Evolutionary conservation across 495 filamentous ascomycete genomes (phyloP).

Genomic region (Extremus antarcticus): DNA sequence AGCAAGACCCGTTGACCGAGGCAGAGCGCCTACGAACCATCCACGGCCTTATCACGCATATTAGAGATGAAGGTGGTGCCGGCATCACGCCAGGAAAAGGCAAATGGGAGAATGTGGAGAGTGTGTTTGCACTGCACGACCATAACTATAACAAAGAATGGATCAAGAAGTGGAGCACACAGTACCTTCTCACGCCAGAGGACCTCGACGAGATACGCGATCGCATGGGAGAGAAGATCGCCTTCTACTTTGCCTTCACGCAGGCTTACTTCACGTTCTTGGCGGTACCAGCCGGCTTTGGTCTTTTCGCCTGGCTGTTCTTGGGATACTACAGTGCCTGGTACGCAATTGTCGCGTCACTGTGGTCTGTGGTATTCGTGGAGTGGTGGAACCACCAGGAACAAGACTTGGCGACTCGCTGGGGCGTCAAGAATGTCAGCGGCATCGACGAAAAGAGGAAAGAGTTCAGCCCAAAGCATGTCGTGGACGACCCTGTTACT

Average conservation of each 20-base stretch:
- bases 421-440: conserved; percentile 83
- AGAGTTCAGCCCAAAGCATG: conserved; percentile 68
- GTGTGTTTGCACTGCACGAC: conserved; percentile 83
- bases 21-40: conserved; percentile 81
- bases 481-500: conserved; percentile 67
- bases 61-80: conserved; percentile 71
- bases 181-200: conserved; percentile 62
- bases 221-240: conserved; percentile 82
- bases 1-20: conserved; percentile 63
- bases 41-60: conserved; percentile 76
- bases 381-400: conserved; percentile 98
- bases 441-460: conserved; percentile 65
- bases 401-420: conserved; percentile 76
- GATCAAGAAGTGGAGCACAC: conserved; percentile 79
- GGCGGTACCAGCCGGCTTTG: conserved; percentile 73
- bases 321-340: conserved; percentile 74
- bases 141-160: conserved; percentile 76
- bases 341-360: conserved; percentile 68
- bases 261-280: conserved; percentile 86
- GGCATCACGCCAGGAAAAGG: conserved; percentile 75
- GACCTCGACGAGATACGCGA: conserved; percentile 81
- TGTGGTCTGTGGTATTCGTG: conserved; percentile 86
- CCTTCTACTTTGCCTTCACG: conserved; percentile 93
- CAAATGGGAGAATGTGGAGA: conserved; percentile 74
- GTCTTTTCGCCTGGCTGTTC: conserved; percentile 68